Evolutionary conservation across 345 rosid species (phyloP), one percentile per base, ranked within the genome.

Genomic region (Citropsis articulata): DNA sequence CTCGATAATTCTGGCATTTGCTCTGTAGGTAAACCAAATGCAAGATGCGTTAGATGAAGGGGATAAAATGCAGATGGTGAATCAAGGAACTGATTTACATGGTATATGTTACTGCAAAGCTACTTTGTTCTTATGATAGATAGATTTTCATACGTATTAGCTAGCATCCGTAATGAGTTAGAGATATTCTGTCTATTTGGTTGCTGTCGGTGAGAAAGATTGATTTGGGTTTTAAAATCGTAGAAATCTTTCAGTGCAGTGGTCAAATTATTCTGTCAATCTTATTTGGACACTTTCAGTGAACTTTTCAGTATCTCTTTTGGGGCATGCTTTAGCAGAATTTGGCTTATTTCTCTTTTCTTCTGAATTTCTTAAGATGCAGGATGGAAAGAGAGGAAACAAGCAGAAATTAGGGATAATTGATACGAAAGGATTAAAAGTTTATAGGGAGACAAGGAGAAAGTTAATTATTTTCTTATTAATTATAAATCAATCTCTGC

Each of bases 11-110:
- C 30, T 74, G 78, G 30, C 48, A 53, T 76, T 66, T 88, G 59
- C 22, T 2, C 73, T 71, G 28, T 85, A 91, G 90, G 59, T 75
- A 55, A 76, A 72, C 66, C 86, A 91, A 21, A 86, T 89, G 93
- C 89, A 87, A 66, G 90, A 90, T 78, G 88, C 90, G 2, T 82
- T 83, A 81, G 83, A 73, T 76, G 86, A 82, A 30, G 83, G 65
- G 31, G 81, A 55, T 73, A 80, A 79, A 57, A 82, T 65, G 12
- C 87, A 75, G 76, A 35, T 19, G 5, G 80, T 67, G 65, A 85
- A 77, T 79, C 81, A 79, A 74, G 85, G 71, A 30, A 62, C 50
- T 71, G 83, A 86, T 77, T 42, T 77, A 68, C 85, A 85, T 62
- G 92, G 97, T 89, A 77, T 89, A 77, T 55, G 72, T 60, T 78